Evolutionary conservation across 192 early-diverging fungal genomes (phyloP), one percentile per base, ranked within the genome.

Genomic region (Endogone sp.): DNA sequence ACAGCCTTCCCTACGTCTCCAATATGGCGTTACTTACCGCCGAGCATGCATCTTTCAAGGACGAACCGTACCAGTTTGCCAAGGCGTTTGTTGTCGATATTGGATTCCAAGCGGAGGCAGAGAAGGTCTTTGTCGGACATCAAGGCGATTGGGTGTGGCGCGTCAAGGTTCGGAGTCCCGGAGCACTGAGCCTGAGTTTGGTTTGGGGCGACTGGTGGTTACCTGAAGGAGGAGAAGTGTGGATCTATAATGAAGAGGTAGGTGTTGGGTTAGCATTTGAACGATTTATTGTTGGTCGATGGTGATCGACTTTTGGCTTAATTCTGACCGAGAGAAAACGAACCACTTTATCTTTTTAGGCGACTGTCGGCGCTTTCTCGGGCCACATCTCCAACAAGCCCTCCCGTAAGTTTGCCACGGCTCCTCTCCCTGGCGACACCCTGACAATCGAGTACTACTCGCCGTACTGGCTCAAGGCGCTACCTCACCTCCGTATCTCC

Each of bases 141-240:
- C 23, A 37, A 10, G 78, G 73, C 27, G 72, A 73, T 16, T 71
- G 75, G 69, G 75, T 72, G 8, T 82, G 77, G 81, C 71, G 74
- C 56, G 68, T 77, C 25, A 75, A 79, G 65, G 71, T 82, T 28
- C 58, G 69, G 6, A 77, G 75, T 11, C 62, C 68, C 24, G 76
- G 71, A 0, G 81, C 81, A 1, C 31, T 79, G 0, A 79, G 75
- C 16, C 56, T 82, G 32, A 82, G 76, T 56, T 25, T 82, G 62
- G 79, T 82, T 67, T 82, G 78, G 56, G 78, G 72, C n/a, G 70
- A 79, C 3, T 82, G 76, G 37, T 72, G 72, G 30, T 59, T 82
- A 3, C 77, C 77, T 2, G 28, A 61, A 3, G 68, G 57, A 2
- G 55, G 77, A 2, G 81, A 82, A 29, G 73, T 76, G 4, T 82